A percentile compares a stretch with the other conserved stretches of the same genome.
phyloP scores from a whole-genome alignment of 176 grass and related monocot genomes.

The Oryza rufipogon region DNA sequence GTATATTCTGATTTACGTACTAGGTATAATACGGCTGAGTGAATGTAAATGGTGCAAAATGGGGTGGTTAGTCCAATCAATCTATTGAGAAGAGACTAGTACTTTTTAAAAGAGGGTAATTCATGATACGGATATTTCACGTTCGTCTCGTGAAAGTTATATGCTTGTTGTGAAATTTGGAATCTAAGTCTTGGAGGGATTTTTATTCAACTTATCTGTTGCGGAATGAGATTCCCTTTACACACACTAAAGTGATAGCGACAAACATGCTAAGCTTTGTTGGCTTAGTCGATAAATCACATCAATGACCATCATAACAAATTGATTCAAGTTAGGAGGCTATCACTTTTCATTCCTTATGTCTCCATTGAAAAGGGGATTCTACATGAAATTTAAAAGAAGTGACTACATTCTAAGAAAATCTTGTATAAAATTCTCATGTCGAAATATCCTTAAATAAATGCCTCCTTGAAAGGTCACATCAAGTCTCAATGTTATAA shows the following conservation, averaged over 20 bases:
- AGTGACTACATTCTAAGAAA: too few relatives aligned
- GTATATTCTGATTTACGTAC: too few relatives aligned
- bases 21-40: neutral
- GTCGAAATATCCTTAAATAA: too few relatives aligned
- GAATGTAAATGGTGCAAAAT: neutral
- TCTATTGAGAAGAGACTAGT: too few relatives aligned
- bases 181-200: neutral
- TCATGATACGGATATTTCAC: neutral
- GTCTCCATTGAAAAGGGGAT: neutral
- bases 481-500: too few relatives aligned
- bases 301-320: neutral
- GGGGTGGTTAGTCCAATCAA: accelerated
- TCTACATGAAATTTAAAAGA: neutral
- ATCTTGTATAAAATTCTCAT: too few relatives aligned
- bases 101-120: neutral
- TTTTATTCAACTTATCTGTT: neutral
- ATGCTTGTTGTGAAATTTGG: neutral
- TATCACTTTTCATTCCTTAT: too few relatives aligned
- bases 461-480: too few relatives aligned
- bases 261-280: neutral
- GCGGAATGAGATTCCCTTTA: neutral
- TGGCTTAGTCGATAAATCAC: neutral
- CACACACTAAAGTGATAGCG: neutral
- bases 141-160: neutral
- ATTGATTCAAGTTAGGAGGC: neutral